Evolutionary conservation across 108 stramenopile species (phyloP).

Genomic region (Conticribra guillardii): DNA sequence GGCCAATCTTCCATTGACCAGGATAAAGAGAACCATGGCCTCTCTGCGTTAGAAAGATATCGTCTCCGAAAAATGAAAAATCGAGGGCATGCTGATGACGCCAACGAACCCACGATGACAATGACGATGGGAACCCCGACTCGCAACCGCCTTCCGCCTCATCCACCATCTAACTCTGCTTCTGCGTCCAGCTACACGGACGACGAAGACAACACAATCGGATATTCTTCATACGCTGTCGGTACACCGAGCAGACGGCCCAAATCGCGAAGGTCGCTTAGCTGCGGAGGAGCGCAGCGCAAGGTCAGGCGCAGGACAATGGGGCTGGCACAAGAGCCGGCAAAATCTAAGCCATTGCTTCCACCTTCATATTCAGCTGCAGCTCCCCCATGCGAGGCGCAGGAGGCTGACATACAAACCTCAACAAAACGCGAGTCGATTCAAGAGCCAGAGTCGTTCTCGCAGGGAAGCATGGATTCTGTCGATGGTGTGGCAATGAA

Average conservation of each 20-base stretch:
- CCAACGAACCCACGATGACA: not conserved
- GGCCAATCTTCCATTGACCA: slow-evolving; percentile 3
- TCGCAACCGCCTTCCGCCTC: slow-evolving; percentile 6
- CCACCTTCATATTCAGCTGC: slow-evolving; percentile 33
- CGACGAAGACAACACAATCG: slow-evolving; percentile 11
- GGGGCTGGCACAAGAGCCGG: slow-evolving; percentile 14
- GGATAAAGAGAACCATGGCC: slow-evolving; percentile 33
- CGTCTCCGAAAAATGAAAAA: slow-evolving; percentile 32
- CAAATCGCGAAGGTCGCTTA: slow-evolving; percentile 18
- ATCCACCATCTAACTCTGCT: slow-evolving; percentile 9
- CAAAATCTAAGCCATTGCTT: slow-evolving; percentile 16
- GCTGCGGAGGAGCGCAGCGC: slow-evolving; percentile 33
- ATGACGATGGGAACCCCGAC: slow-evolving; percentile 2
- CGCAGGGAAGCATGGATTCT: slow-evolving; percentile 31
- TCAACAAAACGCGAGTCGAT: not conserved
- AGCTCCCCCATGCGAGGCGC: not conserved
- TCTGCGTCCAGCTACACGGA: slow-evolving; percentile 16
- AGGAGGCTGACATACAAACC: slow-evolving; percentile 3
- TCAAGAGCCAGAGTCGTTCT: not conserved
- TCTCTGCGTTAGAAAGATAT: slow-evolving; percentile 35
- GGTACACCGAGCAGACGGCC: slow-evolving; percentile 26
- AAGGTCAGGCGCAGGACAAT: slow-evolving; percentile 38
- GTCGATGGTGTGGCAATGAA: slow-evolving; percentile 66
- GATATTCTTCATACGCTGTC: not conserved
- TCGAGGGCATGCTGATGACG: slow-evolving; percentile 1